Evolutionary conservation across 257 asterid genomes (phyloP).

Genomic region (Przewalskia tangutica): DNA sequence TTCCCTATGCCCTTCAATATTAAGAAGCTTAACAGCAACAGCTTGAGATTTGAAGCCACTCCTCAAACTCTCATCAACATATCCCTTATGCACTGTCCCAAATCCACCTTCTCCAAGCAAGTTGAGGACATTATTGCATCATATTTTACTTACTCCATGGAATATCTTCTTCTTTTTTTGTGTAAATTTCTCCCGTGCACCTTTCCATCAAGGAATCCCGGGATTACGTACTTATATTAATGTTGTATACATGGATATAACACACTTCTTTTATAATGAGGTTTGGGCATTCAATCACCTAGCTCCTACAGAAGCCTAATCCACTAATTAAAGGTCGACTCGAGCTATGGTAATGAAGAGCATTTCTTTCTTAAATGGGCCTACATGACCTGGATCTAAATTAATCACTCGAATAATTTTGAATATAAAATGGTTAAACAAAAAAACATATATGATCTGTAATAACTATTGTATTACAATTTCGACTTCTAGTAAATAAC

Average conservation of each 20-base stretch:
- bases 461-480: no score
- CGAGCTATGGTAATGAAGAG: no score
- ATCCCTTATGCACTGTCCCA: conserved; percentile 81
- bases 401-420: no score
- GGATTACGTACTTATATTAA: not conserved
- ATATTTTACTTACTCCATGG: not conserved
- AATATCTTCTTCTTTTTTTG: not conserved
- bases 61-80: conserved; percentile 50
- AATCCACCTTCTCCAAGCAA: conserved; percentile 94
- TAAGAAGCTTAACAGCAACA: conserved; percentile 89
- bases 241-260: not conserved
- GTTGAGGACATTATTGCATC: not conserved
- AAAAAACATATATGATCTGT: no score
- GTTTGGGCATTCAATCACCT: no score
- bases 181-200: not conserved
- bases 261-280: not conserved
- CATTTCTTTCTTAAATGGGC: no score
- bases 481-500: no score
- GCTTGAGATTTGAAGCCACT: conserved; percentile 70
- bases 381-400: no score
- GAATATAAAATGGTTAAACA: no score
- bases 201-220: not conserved
- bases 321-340: no score
- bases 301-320: no score
- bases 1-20: conserved; percentile 85